These are phyloP conservation scores for Sarocladium brachiariae DNA, from an alignment of 2,329 filamentous ascomycete genomes.

Conservation along the genomic window DNA sequence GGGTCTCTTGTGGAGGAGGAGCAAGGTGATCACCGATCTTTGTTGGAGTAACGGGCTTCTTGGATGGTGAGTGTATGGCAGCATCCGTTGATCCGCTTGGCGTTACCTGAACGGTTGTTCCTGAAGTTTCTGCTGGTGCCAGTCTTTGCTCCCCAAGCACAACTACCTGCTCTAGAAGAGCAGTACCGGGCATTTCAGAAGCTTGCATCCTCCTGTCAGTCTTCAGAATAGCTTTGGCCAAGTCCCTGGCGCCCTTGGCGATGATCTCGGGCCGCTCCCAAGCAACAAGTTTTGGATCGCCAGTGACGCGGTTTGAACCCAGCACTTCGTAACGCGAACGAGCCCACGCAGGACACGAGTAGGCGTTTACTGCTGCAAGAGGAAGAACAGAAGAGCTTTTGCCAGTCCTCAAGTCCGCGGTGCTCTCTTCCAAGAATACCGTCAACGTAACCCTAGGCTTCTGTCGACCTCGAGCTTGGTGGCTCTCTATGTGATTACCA, in stretches of 20 bases:
- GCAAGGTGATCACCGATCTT: slow-evolving; percentile 4
- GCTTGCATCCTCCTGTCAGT: slow-evolving; percentile 30
- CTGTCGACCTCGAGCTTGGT: slow-evolving; percentile 13
- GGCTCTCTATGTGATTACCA: slow-evolving; percentile 23
- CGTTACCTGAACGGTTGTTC: slow-evolving; percentile 17
- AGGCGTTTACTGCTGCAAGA: slow-evolving; percentile 20
- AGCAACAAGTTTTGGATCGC: slow-evolving; percentile 36
- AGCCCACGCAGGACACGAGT: slow-evolving; percentile 44
- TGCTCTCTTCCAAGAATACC: slow-evolving; percentile 35
- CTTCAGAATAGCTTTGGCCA: slow-evolving; percentile 32
- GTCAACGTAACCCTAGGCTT: slow-evolving; percentile 40
- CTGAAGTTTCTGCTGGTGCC: slow-evolving; percentile 20
- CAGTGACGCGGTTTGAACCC: slow-evolving; percentile 30
- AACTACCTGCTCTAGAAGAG: slow-evolving; percentile 28
- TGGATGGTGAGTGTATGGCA: background rate
- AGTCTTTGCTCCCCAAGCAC: slow-evolving; percentile 14
- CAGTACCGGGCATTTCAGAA: slow-evolving; percentile 18
- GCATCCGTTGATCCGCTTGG: slow-evolving; percentile 4
- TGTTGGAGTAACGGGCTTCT: slow-evolving; percentile 6
- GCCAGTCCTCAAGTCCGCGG: slow-evolving; percentile 4
- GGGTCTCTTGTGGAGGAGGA: background rate
- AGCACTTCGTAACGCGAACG: slow-evolving; percentile 36
- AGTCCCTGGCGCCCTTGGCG: slow-evolving; percentile 30
- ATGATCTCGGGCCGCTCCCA: slow-evolving; percentile 44
- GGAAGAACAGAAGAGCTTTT: slow-evolving; percentile 13